phyloP scores from a whole-genome alignment of 106 monocot genomes.

The Alisma plantagoaquatica region DNA sequence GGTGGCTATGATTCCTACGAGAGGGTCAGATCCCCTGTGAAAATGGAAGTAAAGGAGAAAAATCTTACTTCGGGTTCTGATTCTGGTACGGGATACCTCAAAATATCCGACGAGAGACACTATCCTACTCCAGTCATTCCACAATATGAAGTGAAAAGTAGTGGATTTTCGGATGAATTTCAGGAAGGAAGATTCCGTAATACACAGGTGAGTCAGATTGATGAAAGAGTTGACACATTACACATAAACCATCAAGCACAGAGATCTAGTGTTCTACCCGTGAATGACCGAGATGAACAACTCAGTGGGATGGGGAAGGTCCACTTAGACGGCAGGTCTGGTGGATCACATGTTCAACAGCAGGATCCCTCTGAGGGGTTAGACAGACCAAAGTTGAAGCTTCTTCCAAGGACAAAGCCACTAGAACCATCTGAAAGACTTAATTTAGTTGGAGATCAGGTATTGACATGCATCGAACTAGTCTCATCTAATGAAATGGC shows the following conservation, averaged over 20 bases:
- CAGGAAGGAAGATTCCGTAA: conserved; percentile 27
- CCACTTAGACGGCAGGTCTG: conserved; percentile 21
- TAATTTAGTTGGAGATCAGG: conserved; percentile 5
- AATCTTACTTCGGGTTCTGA: not conserved
- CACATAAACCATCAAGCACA: not conserved
- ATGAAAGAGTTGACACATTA: not conserved
- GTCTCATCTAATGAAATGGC: no score
- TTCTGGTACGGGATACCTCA: no score
- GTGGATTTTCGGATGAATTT: no score
- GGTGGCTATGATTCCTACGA: conserved; percentile 4
- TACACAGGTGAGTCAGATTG: conserved; percentile 6
- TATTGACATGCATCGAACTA: no score
- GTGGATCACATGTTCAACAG: conserved; percentile 5
- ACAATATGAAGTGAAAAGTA: no score
- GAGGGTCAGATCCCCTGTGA: conserved; percentile 14
- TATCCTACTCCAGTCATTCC: no score
- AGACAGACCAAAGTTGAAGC: conserved; percentile 51
- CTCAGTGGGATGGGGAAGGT: not conserved
- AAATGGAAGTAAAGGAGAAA: conserved; percentile 29
- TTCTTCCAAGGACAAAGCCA: conserved; percentile 42
- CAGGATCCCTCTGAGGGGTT: conserved; percentile 13
- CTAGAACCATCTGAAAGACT: conserved; percentile 21
- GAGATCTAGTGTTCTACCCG: not conserved
- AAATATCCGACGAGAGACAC: no score
- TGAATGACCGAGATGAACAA: not conserved